These are phyloP conservation scores for Cadophora luteo-olivacea DNA, from an alignment of 2,329 filamentous ascomycete genomes.

Conservation along the genomic window DNA sequence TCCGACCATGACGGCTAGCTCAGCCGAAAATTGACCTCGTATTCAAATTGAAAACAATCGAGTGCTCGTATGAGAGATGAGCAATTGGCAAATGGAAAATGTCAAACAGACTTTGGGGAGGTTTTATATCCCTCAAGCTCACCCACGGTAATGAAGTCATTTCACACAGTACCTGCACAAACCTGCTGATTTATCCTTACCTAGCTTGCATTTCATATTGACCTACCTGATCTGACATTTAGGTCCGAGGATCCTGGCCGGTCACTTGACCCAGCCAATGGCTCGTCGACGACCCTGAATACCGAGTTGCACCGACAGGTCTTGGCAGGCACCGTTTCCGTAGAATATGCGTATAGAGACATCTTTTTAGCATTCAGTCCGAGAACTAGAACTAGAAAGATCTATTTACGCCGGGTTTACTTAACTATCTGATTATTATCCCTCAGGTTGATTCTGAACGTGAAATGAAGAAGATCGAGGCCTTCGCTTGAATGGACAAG, in stretches of 20 bases:
- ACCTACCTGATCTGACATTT: background rate
- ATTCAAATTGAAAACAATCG: background rate
- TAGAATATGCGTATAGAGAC: background rate
- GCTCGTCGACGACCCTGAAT: background rate
- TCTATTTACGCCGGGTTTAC: no score
- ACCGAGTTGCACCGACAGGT: background rate
- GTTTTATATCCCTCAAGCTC: background rate
- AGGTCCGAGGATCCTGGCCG: background rate
- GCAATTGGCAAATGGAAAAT: background rate
- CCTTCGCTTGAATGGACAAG: no score
- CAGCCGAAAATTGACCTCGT: background rate
- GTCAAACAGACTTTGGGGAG: background rate
- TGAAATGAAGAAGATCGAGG: no score
- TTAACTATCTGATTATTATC: no score
- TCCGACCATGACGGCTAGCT: background rate
- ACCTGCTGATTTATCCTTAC: background rate
- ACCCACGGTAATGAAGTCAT: background rate
- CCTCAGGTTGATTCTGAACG: no score
- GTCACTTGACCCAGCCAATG: background rate
- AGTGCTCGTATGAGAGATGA: background rate
- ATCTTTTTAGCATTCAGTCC: background rate
- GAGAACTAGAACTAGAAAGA: no score
- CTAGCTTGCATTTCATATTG: background rate
- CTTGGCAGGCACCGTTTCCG: background rate
- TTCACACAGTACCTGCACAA: background rate